A percentile compares a stretch with the other conserved stretches of the same genome.
Evolutionary conservation across 176 grass and related monocot genomes (phyloP).

Genomic region (Elaeis guineensis): DNA sequence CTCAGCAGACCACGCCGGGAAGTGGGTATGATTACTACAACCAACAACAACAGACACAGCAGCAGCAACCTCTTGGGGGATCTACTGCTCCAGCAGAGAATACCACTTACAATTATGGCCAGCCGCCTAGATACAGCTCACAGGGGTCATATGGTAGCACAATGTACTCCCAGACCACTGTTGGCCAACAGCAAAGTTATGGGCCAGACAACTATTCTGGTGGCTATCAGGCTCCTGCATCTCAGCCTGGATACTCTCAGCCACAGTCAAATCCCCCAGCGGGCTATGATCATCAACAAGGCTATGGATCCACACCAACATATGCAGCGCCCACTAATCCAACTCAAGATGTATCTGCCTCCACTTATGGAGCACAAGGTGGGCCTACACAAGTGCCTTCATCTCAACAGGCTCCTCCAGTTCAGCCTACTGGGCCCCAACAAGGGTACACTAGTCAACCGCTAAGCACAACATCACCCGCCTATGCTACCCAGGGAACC

Average conservation of each 20-base stretch:
- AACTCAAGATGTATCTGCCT: constrained; percentile 43
- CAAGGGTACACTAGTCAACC: constrained; percentile 53
- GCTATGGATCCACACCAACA: constrained; percentile 1
- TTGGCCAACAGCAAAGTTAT: constrained; percentile 39
- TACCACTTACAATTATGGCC: constrained; percentile 65
- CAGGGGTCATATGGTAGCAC: constrained; percentile 40
- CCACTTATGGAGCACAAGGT: constrained; percentile 51
- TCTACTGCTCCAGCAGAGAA: constrained; percentile 49
- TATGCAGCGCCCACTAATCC: constrained; percentile 42
- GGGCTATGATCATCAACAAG: constrained; percentile 48
- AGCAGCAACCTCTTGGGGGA: constrained; percentile 36
- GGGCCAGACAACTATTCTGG: constrained; percentile 34
- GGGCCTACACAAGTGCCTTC: constrained; percentile 37
- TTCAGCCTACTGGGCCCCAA: constrained; percentile 37
- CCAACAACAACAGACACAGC: constrained; percentile 52
- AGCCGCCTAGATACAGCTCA: constrained; percentile 22
- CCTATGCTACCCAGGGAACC: constrained; percentile 48
- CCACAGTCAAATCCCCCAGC: constrained; percentile 24
- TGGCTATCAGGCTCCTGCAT: constrained; percentile 38
- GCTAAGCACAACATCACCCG: constrained; percentile 33
- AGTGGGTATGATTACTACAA: constrained; percentile 91
- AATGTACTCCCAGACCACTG: constrained; percentile 43
- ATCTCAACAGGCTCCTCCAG: constrained; percentile 16
- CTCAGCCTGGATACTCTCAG: constrained; percentile 50
- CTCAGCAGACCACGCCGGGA: constrained; percentile 50